Evolutionary conservation across 2,329 filamentous ascomycete species (phyloP).

Genomic region (Alternaria gaisen): DNA sequence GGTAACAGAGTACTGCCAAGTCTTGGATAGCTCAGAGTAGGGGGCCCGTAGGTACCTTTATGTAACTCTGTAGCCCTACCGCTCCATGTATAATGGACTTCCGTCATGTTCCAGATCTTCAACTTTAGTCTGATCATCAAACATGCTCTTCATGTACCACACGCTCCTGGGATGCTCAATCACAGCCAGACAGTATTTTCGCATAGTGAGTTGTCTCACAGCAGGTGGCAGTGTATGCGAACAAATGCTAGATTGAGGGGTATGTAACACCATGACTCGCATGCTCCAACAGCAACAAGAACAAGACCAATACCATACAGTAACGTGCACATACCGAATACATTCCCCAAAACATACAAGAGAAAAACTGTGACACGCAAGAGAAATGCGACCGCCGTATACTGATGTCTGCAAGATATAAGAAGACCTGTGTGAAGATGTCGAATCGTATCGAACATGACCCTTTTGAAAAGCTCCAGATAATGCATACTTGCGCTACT

Average conservation of each 20-base stretch:
- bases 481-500: slow-evolving; percentile 1
- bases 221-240: neutral
- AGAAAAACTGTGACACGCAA: neutral
- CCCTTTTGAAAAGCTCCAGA: slow-evolving; percentile 1
- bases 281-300: neutral
- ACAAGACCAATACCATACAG: neutral
- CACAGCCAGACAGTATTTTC: neutral
- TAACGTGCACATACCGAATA: neutral
- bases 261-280: slow-evolving; percentile 12
- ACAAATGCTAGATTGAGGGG: slow-evolving; percentile 14
- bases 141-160: neutral
- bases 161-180: neutral
- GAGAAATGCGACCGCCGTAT: neutral
- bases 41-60: no score
- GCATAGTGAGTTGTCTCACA: neutral
- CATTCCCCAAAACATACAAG: neutral
- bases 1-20: no score
- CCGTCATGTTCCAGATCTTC: no score
- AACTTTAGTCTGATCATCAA: no score
- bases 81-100: neutral
- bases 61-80: no score
- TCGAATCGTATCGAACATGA: neutral
- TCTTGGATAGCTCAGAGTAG: no score
- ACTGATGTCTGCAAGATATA: neutral
- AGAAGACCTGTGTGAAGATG: neutral